Evolutionary conservation across 768 basidiomycete species (phyloP), one percentile per base, ranked within the genome.

Genomic region (Paxillus rubicundulus): DNA sequence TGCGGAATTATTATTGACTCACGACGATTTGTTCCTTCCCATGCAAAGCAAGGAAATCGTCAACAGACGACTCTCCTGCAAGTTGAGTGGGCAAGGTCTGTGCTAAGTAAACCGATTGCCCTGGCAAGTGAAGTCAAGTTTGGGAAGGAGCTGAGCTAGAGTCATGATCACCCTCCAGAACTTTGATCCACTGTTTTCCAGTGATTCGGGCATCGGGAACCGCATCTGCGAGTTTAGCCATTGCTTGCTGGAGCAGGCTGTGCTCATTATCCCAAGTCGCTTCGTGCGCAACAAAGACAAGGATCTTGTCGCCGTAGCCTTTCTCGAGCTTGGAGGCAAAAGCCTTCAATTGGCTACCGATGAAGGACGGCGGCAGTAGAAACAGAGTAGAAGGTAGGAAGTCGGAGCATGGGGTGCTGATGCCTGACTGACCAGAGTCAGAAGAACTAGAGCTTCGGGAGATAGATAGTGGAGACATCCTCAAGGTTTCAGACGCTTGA

Each of bases 321-420:
- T 57, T 69, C 9, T 62, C 60, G 27, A 68, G 61, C 36, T 50
- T 61, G 5, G 55, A 55, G 1, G 54, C 44, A 14, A 68, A 64
- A 1, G 44, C 17, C 24, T 46, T 49, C 39, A 70, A 54, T 9
- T 47, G 51, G 14, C 9, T 16, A 13, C 13, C 8, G 33, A 67
- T 36, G 3, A 62, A 54, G 20, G 30, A 30, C 1, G 62, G 64
- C n/a, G 56, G 27, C 17, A 70, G 62, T 4, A 70, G 54, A 47
- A 57, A 70, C n/a, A 47, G 14, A 52, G 49, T 62, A 3, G 62
- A 32, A 14, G 37, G 53, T 3, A 33, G 34, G 2, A 57, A 64
- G 40, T 70, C 69, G 36, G 64, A 68, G 9, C 53, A 34, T 1
- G 67, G 69, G 0, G 64, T 70, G 17, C 58, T 67, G 3, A 41